Conservation (phyloP, 768 basidiomycete species). For the Rhizopogon sp. region DNA sequence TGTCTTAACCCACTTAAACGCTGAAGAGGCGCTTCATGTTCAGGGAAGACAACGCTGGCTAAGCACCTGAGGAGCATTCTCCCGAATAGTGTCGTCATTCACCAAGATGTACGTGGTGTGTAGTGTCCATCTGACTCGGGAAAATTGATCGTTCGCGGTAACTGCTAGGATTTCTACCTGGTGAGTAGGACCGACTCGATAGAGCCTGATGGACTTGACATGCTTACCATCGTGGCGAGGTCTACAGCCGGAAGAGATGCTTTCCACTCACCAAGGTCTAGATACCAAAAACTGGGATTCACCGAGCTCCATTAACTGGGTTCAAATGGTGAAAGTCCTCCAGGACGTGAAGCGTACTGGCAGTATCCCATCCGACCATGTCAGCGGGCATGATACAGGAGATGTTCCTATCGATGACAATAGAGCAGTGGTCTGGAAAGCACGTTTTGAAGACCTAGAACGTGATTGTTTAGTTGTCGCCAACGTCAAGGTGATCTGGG, state of each 20-base stretch:
- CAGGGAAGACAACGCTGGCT: slow-evolving; percentile 95
- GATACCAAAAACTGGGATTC: slow-evolving; percentile 87
- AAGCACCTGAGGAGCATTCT: slow-evolving; percentile 76
- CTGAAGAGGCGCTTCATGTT: slow-evolving; percentile 82
- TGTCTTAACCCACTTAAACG: not conserved
- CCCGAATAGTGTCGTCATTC: slow-evolving; percentile 78
- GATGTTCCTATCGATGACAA: slow-evolving; percentile 53
- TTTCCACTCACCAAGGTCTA: slow-evolving; percentile 55
- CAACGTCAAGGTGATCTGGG: slow-evolving; percentile 63
- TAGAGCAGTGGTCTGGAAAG: slow-evolving; percentile 43
- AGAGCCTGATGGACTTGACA: not conserved
- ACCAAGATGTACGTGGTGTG: slow-evolving; percentile 73
- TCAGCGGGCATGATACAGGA: slow-evolving; percentile 79
- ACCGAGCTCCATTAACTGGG: slow-evolving; percentile 90
- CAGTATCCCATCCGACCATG: slow-evolving; percentile 64
- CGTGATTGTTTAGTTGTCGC: slow-evolving; percentile 32
- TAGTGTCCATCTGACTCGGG: not conserved
- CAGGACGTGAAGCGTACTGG: slow-evolving; percentile 60
- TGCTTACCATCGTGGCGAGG: not conserved
- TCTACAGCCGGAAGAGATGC: slow-evolving; percentile 19
- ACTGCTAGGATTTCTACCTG: slow-evolving; percentile 81
- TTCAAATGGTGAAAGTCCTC: slow-evolving; percentile 61
- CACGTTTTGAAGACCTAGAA: slow-evolving; percentile 45
- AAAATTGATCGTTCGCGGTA: slow-evolving; percentile 4
- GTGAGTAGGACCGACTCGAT: slow-evolving; percentile 37